Percentiles rank a stretch among this genome's conserved stretches.
phyloP scores from a whole-genome alignment of 805 yeast species.

The Cyberlindnera subsufficiens region DNA sequence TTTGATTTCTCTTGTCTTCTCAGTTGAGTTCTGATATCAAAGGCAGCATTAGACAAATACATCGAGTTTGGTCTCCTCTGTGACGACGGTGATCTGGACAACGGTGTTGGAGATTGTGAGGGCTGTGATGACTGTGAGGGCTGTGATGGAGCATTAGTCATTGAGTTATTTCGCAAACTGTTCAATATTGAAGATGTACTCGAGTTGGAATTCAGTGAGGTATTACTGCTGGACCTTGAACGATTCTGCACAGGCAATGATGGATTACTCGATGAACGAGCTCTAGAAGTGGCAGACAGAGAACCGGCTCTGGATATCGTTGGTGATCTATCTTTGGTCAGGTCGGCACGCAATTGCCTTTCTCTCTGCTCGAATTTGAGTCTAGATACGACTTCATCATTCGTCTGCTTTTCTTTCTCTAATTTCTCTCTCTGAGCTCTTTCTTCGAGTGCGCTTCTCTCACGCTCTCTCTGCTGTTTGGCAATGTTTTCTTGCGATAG shows the following conservation, averaged over 20 bases:
- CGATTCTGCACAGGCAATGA: slow-evolving; percentile 1
- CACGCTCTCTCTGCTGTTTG: slow-evolving; percentile 15
- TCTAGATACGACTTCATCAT: slow-evolving; percentile 11
- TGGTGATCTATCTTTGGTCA: slow-evolving; percentile 11
- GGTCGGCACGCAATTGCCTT: slow-evolving; percentile 12
- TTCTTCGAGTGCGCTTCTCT: slow-evolving; percentile 10
- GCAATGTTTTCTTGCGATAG: slow-evolving; percentile 14
- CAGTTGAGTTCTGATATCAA: slow-evolving; percentile 23
- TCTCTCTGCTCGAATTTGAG: slow-evolving; percentile 16
- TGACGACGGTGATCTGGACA: slow-evolving; percentile 17
- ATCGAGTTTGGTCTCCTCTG: slow-evolving; percentile 18
- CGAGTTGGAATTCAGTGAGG: slow-evolving; percentile 14
- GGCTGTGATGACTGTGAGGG: slow-evolving; percentile 1
- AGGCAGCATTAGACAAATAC: slow-evolving; percentile 20
- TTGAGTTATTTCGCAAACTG: slow-evolving; percentile 7
- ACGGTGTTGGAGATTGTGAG: slow-evolving; percentile 10
- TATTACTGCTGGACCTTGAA: slow-evolving; percentile 15
- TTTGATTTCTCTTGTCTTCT: slow-evolving; percentile 20
- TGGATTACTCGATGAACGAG: slow-evolving; percentile 13
- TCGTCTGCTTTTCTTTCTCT: slow-evolving; percentile 8
- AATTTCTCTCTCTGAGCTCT: slow-evolving; percentile 9
- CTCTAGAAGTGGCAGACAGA: slow-evolving; percentile 4
- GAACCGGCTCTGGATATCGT: slow-evolving; percentile 13
- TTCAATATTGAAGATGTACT: slow-evolving; percentile 10
- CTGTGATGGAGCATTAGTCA: background rate